Evolutionary conservation across 2,329 filamentous ascomycete genomes (phyloP).

Genomic region (Xylogone sp.): DNA sequence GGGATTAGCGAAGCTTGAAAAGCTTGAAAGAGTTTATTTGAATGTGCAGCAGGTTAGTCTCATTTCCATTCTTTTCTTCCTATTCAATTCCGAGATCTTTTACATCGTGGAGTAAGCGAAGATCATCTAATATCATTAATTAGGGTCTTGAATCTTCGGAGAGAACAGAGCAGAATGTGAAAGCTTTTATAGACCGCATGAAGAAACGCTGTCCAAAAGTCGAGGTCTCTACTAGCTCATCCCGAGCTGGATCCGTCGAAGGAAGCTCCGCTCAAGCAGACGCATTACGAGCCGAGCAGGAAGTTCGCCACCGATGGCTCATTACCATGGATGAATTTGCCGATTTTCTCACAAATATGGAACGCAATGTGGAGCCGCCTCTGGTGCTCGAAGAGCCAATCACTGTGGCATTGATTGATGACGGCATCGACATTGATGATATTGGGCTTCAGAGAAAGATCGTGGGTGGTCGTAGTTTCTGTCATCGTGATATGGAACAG

Average conservation of each 20-base stretch:
- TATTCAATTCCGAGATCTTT: not conserved
- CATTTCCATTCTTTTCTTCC: too few relatives aligned
- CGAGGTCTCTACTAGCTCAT: not conserved
- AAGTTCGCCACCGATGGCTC: constrained; percentile 14
- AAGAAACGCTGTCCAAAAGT: not conserved
- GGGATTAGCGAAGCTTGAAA: constrained; percentile 19
- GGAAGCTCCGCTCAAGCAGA: constrained; percentile 1
- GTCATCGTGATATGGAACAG: constrained; percentile 3
- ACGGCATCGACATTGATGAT: constrained; percentile 31
- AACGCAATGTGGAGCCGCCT: constrained; percentile 16
- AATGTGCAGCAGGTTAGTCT: constrained; percentile 19
- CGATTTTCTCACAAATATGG: constrained; percentile 14
- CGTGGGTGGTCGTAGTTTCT: constrained; percentile 25
- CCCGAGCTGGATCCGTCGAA: not conserved
- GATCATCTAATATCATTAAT: not conserved
- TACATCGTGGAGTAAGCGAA: not conserved
- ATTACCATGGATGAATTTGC: constrained; percentile 17
- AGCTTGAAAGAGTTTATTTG: constrained; percentile 22
- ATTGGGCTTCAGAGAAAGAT: constrained; percentile 19
- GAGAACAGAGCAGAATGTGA: constrained; percentile 12
- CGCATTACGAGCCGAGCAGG: not conserved
- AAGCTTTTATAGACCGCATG: constrained; percentile 11
- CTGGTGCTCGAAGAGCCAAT: constrained; percentile 13
- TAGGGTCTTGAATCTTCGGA: constrained; percentile 8
- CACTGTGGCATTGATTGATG: constrained; percentile 35